Evolutionary conservation across 495 filamentous ascomycete genomes (phyloP).

Genomic region (Rostrohypoxylon terebratum): DNA sequence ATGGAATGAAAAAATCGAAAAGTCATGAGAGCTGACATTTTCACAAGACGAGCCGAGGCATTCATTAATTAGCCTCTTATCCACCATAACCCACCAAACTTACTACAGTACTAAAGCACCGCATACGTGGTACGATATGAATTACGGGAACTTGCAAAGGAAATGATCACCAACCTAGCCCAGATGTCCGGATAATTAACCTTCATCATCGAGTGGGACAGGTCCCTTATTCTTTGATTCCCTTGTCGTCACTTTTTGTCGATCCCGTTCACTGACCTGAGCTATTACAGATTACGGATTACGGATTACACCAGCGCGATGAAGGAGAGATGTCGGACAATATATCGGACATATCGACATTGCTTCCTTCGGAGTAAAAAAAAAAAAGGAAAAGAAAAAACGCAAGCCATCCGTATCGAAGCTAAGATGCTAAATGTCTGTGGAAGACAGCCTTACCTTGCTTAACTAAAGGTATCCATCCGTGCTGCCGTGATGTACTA

Average conservation of each 20-base stretch:
- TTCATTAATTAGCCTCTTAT: constrained; percentile 20
- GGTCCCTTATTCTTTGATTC: constrained; percentile 43
- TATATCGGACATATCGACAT: constrained; percentile 34
- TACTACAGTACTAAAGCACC: constrained; percentile 15
- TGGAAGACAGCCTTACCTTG: constrained; percentile 38
- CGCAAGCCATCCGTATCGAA: neutral
- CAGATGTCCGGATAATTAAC: constrained; percentile 48
- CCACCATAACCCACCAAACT: constrained; percentile 9
- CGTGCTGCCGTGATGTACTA: neutral
- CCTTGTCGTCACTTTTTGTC: constrained; percentile 35
- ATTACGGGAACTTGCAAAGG: constrained; percentile 29
- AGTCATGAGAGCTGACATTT: constrained; percentile 2
- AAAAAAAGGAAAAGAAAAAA: constrained; percentile 1
- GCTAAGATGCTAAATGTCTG: constrained; percentile 7
- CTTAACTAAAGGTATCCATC: constrained; percentile 2
- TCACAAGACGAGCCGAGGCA: constrained; percentile 20
- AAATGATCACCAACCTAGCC: constrained; percentile 43
- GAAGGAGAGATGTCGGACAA: constrained; percentile 30
- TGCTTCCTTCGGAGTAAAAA: constrained; percentile 29
- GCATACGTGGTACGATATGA: constrained; percentile 45
- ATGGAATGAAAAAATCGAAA: constrained; percentile 1
- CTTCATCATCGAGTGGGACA: constrained; percentile 40
- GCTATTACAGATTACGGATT: too few relatives aligned
- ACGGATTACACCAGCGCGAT: constrained; percentile 4
- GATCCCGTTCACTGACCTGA: constrained; percentile 27